Conservation (phyloP, 2,329 filamentous ascomycete genomes). For the Teratosphaeria gauchensis region DNA sequence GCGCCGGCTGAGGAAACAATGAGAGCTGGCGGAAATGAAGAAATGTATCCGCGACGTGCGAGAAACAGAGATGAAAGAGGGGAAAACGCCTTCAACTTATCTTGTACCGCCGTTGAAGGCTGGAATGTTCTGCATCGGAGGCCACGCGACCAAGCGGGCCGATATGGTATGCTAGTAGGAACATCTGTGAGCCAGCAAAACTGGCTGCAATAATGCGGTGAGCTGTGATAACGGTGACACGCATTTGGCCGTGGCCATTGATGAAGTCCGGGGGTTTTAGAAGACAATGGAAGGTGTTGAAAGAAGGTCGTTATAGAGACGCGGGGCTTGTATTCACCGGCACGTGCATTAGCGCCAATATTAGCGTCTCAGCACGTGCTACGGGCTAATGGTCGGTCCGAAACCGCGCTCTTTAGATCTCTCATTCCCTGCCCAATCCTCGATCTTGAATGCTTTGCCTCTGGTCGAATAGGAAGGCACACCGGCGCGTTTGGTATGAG, state of each 20-base stretch:
- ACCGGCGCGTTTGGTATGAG: not conserved
- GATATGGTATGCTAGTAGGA: not conserved
- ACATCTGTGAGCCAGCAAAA: not conserved
- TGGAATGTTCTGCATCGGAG: not conserved
- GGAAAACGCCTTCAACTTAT: not conserved
- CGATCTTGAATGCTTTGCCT: not conserved
- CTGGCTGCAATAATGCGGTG: not conserved
- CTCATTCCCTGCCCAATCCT: not conserved
- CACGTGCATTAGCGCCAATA: not conserved
- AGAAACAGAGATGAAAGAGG: not conserved
- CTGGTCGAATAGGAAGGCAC: not conserved
- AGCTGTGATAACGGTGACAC: not conserved
- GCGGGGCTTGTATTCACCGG: not conserved
- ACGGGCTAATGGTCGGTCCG: not conserved
- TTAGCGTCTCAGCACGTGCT: not conserved
- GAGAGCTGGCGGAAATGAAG: not conserved
- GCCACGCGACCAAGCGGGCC: not conserved
- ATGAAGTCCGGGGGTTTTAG: not conserved
- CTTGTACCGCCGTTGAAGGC: not conserved
- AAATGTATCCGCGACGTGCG: not conserved
- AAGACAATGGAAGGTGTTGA: not conserved
- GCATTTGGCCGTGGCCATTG: not conserved
- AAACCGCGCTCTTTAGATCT: not conserved
- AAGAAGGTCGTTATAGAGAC: not conserved
- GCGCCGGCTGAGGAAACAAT: not conserved